Conservation (phyloP, 1,284 basidiomycete species). For the Cryptococcus sp. region DNA sequence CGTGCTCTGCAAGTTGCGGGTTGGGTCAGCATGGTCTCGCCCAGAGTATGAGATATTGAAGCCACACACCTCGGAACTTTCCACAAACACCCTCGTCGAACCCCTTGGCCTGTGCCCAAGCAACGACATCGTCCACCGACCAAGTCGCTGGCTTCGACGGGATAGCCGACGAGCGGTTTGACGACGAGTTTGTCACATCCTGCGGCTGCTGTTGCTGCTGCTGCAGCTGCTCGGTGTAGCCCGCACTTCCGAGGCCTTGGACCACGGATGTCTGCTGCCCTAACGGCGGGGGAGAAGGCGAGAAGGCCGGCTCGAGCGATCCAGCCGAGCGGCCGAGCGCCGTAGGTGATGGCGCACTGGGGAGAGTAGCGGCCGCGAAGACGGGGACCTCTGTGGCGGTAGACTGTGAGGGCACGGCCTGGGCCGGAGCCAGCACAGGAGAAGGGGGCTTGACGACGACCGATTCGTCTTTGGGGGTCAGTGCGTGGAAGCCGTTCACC, state of each 20-base stretch:
- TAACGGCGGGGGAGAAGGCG: conserved; percentile 28
- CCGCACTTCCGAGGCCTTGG: too few relatives aligned
- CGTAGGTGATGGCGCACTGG: conserved; percentile 2
- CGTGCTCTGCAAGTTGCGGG: conserved; percentile 66
- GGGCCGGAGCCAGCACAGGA: background rate
- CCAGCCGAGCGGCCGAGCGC: conserved; percentile 1
- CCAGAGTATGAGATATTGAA: background rate
- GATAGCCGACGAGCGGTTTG: conserved; percentile 6
- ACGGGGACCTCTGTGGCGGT: too few relatives aligned
- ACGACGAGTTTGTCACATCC: background rate
- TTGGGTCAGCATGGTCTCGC: conserved; percentile 8
- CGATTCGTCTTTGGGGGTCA: background rate
- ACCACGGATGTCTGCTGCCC: background rate
- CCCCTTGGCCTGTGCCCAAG: conserved; percentile 79
- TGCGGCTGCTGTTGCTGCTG: too few relatives aligned
- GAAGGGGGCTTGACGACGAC: background rate
- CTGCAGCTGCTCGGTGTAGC: too few relatives aligned
- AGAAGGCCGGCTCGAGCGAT: conserved; percentile 22
- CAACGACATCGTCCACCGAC: conserved; percentile 83
- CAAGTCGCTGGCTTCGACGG: conserved; percentile 52
- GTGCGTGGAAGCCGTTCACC: conserved; percentile 16
- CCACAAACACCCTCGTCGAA: conserved; percentile 78
- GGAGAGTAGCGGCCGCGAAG: conserved; percentile 1
- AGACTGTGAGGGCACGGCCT: background rate
- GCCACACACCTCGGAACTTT: conserved; percentile 72